These are phyloP conservation scores for Diutina sp. DNA, from an alignment of 1,139 yeast genomes.

Conservation along the genomic window DNA sequence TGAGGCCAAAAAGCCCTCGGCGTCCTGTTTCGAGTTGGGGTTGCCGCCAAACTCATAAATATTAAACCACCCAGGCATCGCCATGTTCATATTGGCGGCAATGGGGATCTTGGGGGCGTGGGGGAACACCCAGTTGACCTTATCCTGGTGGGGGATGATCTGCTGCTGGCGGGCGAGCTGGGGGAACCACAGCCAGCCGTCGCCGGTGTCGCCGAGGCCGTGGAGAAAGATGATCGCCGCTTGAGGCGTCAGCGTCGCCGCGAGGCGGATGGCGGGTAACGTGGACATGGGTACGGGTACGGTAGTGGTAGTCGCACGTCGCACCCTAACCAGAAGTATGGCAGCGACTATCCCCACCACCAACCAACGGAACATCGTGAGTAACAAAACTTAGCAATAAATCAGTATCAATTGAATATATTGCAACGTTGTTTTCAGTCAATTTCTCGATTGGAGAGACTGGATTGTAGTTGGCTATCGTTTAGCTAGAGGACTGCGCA, in stretches of 20 bases:
- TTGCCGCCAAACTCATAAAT: constrained; percentile 40
- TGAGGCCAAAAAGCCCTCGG: constrained; percentile 48
- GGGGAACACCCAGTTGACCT: constrained; percentile 74
- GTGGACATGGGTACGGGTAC: not conserved
- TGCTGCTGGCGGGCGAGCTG: constrained; percentile 30
- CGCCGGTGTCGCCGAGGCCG: constrained; percentile 86
- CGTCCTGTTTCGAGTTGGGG: constrained; percentile 39
- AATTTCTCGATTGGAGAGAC: no score
- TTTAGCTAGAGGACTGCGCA: no score
- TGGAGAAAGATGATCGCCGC: constrained; percentile 72
- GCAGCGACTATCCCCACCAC: no score
- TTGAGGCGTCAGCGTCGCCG: constrained; percentile 29
- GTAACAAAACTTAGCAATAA: no score
- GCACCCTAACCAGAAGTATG: not conserved
- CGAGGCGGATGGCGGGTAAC: constrained; percentile 23
- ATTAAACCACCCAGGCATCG: constrained; percentile 87
- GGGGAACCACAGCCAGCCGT: constrained; percentile 79
- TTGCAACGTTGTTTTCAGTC: no score
- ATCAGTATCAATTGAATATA: no score
- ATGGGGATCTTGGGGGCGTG: constrained; percentile 71
- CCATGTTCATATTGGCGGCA: constrained; percentile 50
- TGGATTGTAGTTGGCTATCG: no score
- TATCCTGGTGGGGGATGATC: constrained; percentile 34
- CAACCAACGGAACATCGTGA: no score
- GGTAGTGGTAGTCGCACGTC: not conserved